Evolutionary conservation across 202 grass and related monocot species (phyloP).

Genomic region (Musa balbisiana): DNA sequence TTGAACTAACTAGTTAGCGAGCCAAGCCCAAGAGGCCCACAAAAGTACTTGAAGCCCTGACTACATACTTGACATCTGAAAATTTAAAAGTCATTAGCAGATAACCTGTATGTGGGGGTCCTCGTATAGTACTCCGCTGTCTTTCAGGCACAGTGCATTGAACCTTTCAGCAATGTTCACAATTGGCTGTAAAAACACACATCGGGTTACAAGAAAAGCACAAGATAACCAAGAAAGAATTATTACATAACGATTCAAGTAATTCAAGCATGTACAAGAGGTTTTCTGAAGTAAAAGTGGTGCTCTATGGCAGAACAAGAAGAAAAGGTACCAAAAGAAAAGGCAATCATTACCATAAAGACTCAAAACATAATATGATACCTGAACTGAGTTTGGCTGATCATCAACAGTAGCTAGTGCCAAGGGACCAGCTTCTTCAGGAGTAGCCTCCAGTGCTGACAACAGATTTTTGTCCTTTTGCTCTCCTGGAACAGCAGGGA

Average conservation of each 20-base stretch:
- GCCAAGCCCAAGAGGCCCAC: neutral
- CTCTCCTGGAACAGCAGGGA: slow-evolving; percentile 26
- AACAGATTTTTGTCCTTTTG: slow-evolving; percentile 36
- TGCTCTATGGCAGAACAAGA: neutral
- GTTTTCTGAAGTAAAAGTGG: neutral
- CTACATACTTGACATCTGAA: neutral
- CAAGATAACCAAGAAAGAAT: neutral
- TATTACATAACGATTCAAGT: neutral
- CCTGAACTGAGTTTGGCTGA: slow-evolving; percentile 78
- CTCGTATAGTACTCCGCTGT: slow-evolving; percentile 92
- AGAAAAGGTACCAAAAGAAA: neutral
- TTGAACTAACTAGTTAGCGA: neutral
- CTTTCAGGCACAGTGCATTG: slow-evolving; percentile 84
- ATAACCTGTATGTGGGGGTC: slow-evolving; percentile 94
- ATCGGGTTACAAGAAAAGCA: slow-evolving; percentile 13
- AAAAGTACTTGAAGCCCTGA: neutral
- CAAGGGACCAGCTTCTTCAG: slow-evolving; percentile 60
- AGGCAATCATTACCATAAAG: too few species aligned
- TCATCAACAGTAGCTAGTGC: slow-evolving; percentile 82
- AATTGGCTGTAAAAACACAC: slow-evolving; percentile 47
- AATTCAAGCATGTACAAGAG: neutral
- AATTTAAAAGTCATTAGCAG: neutral
- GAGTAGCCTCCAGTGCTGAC: slow-evolving; percentile 47
- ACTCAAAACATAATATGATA: slow-evolving; percentile 25
- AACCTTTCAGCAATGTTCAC: slow-evolving; percentile 82